Evolutionary conservation across 345 rosid genomes (phyloP).

Genomic region (Turritis glabra): DNA sequence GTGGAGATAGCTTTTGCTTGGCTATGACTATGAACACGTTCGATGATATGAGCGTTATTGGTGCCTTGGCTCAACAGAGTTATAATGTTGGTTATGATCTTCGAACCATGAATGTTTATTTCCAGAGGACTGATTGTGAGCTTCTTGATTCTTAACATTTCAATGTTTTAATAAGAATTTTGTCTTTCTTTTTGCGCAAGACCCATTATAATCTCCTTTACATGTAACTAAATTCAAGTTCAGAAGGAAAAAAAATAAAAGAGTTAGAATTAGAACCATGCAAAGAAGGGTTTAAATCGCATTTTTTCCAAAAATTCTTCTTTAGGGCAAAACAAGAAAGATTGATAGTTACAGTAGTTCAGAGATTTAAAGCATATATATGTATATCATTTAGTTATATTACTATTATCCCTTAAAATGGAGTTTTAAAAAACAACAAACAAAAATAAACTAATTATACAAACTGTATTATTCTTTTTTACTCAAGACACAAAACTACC

Average conservation of each 20-base stretch:
- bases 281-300: too few species aligned
- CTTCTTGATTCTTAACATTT: constrained; percentile 16
- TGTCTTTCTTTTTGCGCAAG: neutral
- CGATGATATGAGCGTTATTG: constrained; percentile 44
- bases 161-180: neutral
- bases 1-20: constrained; percentile 48
- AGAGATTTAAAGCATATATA: constrained; percentile 12
- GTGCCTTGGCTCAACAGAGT: constrained; percentile 40
- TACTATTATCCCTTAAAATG: neutral
- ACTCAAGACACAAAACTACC: constrained; percentile 23
- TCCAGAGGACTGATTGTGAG: constrained; percentile 33
- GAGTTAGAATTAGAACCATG: neutral
- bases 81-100: constrained; percentile 41
- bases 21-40: constrained; percentile 37
- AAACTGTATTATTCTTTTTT: constrained; percentile 21
- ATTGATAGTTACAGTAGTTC: neutral
- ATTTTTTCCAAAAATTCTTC: neutral
- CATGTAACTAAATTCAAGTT: neutral
- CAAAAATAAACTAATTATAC: constrained; percentile 31
- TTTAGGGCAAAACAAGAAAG: neutral
- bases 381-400: neutral
- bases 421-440: neutral
- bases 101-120: constrained; percentile 31
- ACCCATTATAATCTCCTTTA: too few species aligned
- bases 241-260: neutral